These are phyloP conservation scores for Macroventuria anomochaeta DNA, from an alignment of 2,329 filamentous ascomycete genomes.

Conservation along the genomic window DNA sequence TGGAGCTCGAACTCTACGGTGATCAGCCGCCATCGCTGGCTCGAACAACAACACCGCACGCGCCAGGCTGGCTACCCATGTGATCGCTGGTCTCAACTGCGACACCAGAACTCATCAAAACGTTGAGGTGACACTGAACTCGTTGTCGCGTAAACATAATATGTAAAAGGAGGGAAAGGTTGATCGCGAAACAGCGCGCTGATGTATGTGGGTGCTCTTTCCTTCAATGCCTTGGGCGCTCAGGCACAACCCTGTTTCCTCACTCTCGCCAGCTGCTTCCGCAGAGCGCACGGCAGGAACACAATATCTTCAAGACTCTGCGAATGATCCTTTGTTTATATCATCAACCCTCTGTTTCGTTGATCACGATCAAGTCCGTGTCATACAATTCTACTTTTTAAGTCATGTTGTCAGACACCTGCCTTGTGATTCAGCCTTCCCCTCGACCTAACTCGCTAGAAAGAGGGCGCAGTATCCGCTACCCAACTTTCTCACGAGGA, in stretches of 20 bases:
- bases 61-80: conserved; percentile 33
- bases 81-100: conserved; percentile 15
- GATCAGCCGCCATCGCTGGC: conserved; percentile 15
- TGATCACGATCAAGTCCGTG: no score
- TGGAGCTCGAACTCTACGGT: conserved; percentile 29
- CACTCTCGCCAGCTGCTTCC: background rate
- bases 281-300: no score
- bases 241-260: conserved; percentile 23
- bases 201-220: conserved; percentile 45
- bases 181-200: conserved; percentile 37
- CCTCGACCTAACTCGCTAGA: background rate
- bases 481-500: background rate
- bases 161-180: no score
- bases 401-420: conserved; percentile 34
- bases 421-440: conserved; percentile 35
- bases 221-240: conserved; percentile 24
- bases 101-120: no score
- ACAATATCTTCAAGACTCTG: no score
- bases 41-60: conserved; percentile 26
- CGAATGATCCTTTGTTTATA: background rate
- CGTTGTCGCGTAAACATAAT: no score
- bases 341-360: no score
- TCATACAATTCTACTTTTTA: no score
- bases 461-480: conserved; percentile 6
- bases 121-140: conserved; percentile 7